Evolutionary conservation across 2,329 filamentous ascomycete species (phyloP), one percentile per base, ranked within the genome.

Genomic region (Botrytis galanthina): DNA sequence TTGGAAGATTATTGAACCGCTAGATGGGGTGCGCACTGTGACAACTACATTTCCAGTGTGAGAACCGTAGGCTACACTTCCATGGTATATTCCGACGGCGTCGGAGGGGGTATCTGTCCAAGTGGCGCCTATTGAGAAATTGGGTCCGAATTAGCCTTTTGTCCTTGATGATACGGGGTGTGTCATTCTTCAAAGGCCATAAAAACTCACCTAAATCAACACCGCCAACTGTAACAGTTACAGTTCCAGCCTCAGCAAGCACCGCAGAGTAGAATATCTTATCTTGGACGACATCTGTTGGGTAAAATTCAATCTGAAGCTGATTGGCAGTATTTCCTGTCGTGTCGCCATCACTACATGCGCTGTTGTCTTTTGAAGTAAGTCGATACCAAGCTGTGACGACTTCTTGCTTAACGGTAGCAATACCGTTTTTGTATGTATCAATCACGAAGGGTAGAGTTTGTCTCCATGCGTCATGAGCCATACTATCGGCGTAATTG

Each of bases 11-110:
- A 61, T 37, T 16, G 32, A 35, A 26, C 59, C 57, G 8, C 57
- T 60, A 20, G 29, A 35, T 60, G 29, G 32, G 2, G 57, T 60
- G 9, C 35, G 57, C 14, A 51, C 32, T 67, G 63, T 37, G 29
- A 22, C 26, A n/a, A 67, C 37, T 26, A n/a, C 39, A 29, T 51
- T 29, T 35, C 63, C 44, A 2, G 10, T 61, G 35, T 37, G 32
- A 12, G 59, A 37, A 37, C 63, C 63, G 35, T 54, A 67, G 26
- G 64, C 64, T 54, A 67, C 64, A 4, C 64, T 54, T 37, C 63
- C 63, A 5, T 61, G 59, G 60, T 62, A 62, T 8, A 62, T 62
- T 42, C 35, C 60, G 3, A 62, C 37, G 9, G 35, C 32, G 5
- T 61, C 20, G 20, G 59, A 37, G 59, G 20, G 59, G 0, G 59